Percentiles rank a stretch among this genome's conserved stretches.
phyloP scores from a whole-genome alignment of 768 basidiomycete species.

The Podaxis sp. region DNA sequence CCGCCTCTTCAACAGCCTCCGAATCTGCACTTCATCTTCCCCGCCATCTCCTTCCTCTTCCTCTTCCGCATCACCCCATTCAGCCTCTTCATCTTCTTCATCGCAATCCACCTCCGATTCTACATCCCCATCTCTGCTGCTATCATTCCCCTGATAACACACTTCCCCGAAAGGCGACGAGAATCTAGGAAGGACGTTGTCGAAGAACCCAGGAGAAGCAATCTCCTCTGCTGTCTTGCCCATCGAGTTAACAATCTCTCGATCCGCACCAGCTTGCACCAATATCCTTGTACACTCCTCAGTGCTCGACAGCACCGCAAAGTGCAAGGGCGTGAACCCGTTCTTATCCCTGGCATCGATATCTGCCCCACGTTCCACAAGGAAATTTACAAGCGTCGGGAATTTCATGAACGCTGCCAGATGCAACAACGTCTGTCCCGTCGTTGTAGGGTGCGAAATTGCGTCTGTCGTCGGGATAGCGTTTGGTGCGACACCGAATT shows the following conservation, averaged over 20 bases:
- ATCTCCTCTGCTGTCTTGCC: constrained; percentile 73
- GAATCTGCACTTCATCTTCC: constrained; percentile 30
- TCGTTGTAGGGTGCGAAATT: constrained; percentile 68
- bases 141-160: constrained; percentile 23
- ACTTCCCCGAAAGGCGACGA: constrained; percentile 20
- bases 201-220: constrained; percentile 45
- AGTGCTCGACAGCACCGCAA: constrained; percentile 71
- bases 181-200: constrained; percentile 28
- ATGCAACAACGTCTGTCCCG: constrained; percentile 88
- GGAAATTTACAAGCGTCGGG: constrained; percentile 63
- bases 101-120: constrained; percentile 67
- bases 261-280: constrained; percentile 78
- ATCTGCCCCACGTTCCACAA: constrained; percentile 73
- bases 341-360: constrained; percentile 85
- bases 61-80: constrained; percentile 18
- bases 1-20: constrained; percentile 33
- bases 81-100: constrained; percentile 51
- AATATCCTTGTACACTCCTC: constrained; percentile 64
- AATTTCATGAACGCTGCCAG: constrained; percentile 81
- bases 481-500: constrained; percentile 36
- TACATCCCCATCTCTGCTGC: constrained; percentile 32
- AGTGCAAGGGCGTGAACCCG: constrained; percentile 88
- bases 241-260: constrained; percentile 68
- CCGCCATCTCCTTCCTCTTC: constrained; percentile 18
- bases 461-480: constrained; percentile 48